Percentiles rank a stretch among this genome's conserved stretches.
Evolutionary conservation across 176 grass and related monocot genomes (phyloP).

Genomic region (Triticum turgidum): DNA sequence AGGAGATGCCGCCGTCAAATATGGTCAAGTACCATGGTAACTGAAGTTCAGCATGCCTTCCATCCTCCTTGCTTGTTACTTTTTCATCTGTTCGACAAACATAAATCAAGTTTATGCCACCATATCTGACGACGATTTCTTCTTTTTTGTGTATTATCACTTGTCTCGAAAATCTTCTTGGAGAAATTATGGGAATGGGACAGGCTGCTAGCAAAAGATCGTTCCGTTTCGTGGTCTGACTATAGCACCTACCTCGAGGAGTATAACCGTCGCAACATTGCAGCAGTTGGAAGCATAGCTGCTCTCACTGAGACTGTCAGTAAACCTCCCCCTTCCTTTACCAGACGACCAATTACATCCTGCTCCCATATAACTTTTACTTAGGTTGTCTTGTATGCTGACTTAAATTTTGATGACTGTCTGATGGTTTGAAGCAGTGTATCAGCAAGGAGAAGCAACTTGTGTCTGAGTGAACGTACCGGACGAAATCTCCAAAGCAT

Average conservation of each 20-base stretch:
- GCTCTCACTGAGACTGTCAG: not conserved
- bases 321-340: not conserved
- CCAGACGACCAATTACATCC: not conserved
- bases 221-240: not conserved
- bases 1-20: not conserved
- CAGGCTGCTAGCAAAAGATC: not conserved
- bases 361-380: not conserved
- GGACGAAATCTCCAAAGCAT: not conserved
- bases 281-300: not conserved
- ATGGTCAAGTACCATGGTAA: not conserved
- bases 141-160: not conserved
- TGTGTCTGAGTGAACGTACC: not conserved
- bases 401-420: not conserved
- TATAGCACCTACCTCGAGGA: not conserved
- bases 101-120: not conserved
- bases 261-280: not conserved
- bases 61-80: not conserved
- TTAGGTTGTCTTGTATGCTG: not conserved
- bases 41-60: not conserved
- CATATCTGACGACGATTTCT: not conserved
- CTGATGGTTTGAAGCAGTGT: slow-evolving; percentile 18
- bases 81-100: not conserved
- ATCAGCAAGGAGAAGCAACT: not conserved
- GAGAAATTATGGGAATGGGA: not conserved
- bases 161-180: not conserved